Conservation (phyloP, 805 yeast genomes). For the Candida hispaniensis region DNA sequence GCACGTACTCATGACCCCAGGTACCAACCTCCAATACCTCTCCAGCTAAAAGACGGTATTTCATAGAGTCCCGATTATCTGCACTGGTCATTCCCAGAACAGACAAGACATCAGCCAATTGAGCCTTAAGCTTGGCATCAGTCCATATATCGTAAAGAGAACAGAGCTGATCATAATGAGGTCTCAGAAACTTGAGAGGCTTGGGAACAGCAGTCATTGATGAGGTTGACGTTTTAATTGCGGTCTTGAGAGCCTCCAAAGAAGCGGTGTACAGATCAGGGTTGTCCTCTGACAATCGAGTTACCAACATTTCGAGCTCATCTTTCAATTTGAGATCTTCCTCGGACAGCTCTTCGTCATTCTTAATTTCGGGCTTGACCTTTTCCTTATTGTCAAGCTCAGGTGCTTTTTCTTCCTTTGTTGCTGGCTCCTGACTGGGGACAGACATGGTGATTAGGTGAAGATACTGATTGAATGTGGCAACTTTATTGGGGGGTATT, state of each 20-base stretch:
- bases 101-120: slow-evolving; percentile 79
- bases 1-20: slow-evolving; percentile 98
- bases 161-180: slow-evolving; percentile 64
- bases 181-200: slow-evolving; percentile 90
- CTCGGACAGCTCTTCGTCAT: slow-evolving; percentile 81
- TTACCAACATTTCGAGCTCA: slow-evolving; percentile 80
- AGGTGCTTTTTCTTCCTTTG: slow-evolving; percentile 1
- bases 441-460: no score
- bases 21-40: slow-evolving; percentile 53
- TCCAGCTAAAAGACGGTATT: slow-evolving; percentile 58
- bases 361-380: slow-evolving; percentile 26
- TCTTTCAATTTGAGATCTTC: slow-evolving; percentile 83
- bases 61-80: slow-evolving; percentile 64
- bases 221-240: slow-evolving; percentile 85
- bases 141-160: slow-evolving; percentile 61
- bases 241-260: slow-evolving; percentile 59
- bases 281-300: slow-evolving; percentile 44
- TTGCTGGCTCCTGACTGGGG: no score
- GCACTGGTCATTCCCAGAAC: slow-evolving; percentile 92
- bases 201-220: slow-evolving; percentile 99
- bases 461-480: no score
- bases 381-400: slow-evolving; percentile 19
- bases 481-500: no score
- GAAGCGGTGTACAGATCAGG: slow-evolving; percentile 43
- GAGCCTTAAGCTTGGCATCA: slow-evolving; percentile 33